These are phyloP conservation scores for Heimioporus sp. DNA, from an alignment of 768 basidiomycete species.

Conservation along the genomic window DNA sequence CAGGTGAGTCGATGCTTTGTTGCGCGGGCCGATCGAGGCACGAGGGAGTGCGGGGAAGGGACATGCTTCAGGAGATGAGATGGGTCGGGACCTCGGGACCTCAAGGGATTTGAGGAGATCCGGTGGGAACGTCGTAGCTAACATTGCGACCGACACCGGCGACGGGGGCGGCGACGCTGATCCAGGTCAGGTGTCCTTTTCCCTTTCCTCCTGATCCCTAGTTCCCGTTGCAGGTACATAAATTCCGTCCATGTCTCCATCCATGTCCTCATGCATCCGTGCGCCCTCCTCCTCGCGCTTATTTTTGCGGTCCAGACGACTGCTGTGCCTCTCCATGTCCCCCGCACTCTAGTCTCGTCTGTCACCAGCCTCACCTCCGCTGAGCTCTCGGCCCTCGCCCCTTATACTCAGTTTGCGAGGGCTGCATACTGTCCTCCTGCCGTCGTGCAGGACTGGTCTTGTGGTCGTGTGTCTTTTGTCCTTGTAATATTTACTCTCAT, in stretches of 20 bases:
- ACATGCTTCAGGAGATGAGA: no score
- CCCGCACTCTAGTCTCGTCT: background rate
- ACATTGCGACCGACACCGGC: background rate
- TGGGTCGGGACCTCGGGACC: no score
- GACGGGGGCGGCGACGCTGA: background rate
- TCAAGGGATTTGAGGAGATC: background rate
- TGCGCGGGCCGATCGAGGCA: background rate
- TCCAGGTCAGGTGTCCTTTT: background rate
- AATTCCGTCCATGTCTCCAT: background rate
- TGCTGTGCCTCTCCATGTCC: background rate
- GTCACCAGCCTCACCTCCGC: conserved; percentile 27
- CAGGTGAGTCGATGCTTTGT: background rate
- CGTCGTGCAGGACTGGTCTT: conserved; percentile 40
- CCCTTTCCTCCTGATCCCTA: no score
- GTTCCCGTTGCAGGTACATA: background rate
- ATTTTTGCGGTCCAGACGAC: conserved; percentile 1
- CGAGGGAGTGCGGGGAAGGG: no score
- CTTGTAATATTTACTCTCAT: background rate
- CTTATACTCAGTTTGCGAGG: conserved; percentile 52
- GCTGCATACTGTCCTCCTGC: conserved; percentile 51
- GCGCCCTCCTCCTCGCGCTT: background rate
- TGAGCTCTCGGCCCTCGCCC: conserved; percentile 38
- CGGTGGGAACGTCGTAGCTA: background rate
- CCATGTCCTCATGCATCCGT: background rate
- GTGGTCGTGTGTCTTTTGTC: conserved; percentile 34